A percentile compares a stretch with the other conserved stretches of the same genome.
Conservation (phyloP, 164 flowering plant species). For the Liriodendron chinense region DNA sequence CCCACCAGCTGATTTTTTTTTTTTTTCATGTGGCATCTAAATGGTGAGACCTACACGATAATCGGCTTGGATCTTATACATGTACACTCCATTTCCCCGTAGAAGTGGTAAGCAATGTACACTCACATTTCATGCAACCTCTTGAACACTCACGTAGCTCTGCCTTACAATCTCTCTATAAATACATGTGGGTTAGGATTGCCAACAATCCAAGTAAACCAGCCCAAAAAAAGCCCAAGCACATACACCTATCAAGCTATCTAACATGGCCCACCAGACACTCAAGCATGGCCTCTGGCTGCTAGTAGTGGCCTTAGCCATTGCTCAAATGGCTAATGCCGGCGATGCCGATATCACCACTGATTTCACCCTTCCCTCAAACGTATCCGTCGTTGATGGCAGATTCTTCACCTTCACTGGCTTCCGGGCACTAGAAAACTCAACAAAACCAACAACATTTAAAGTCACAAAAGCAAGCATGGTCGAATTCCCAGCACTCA, state of each 20-base stretch:
- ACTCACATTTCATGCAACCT: too few relatives aligned
- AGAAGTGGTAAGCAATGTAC: too few relatives aligned
- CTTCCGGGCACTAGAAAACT: constrained; percentile 5
- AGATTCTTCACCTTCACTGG: constrained; percentile 24
- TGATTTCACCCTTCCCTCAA: constrained; percentile 14
- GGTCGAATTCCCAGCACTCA: constrained; percentile 7
- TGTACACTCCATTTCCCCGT: too few relatives aligned
- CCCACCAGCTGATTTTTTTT: too few relatives aligned
- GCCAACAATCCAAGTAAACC: background rate
- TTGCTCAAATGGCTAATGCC: constrained; percentile 5
- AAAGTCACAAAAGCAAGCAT: constrained; percentile 21
- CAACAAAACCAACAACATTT: constrained; percentile 4
- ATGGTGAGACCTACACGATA: too few relatives aligned
- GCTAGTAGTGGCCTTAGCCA: constrained; percentile 8
- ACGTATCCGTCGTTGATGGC: background rate
- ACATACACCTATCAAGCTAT: background rate
- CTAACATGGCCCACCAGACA: constrained; percentile 7
- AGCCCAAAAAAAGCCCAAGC: too few relatives aligned
- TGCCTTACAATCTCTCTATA: too few relatives aligned
- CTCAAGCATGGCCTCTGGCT: background rate
- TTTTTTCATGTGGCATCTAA: too few relatives aligned
- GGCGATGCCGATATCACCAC: constrained; percentile 20
- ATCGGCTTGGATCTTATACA: too few relatives aligned
- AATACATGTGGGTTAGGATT: too few relatives aligned
- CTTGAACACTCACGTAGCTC: too few relatives aligned